Base-by-base conservation (phyloP, 2,329 filamentous ascomycete genomes). In the Aspergillus aculeatinus region DNA sequence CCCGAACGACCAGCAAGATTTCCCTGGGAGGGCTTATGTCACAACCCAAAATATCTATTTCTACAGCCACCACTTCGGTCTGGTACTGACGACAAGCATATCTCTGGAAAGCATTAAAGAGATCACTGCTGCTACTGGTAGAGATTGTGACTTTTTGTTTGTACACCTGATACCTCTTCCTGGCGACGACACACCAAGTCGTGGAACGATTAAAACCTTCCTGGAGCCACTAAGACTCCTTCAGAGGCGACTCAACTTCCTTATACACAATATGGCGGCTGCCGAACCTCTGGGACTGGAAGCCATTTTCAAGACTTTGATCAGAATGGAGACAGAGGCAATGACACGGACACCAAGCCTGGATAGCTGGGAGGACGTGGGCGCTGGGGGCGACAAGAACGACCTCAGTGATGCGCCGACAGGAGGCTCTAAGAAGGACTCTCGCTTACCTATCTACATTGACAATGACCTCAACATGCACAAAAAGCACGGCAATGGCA, bases 111-210 rank as follows among this genome's bases (percentile, higher is more conserved):
- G 85, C 21, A 91, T 99, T 59, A 87, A 87, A 9, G 95, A 98
- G 75, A 91, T 98, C 48, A 97, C 92, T 25, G 91, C 91, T 42
- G 92, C 92, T 2, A 89, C 92, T 12, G 95, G 95, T 21, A 89
- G 89, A 72, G 92, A 97, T 68, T 96, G 92, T 71, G 95, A 99
- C 76, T 96, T 93, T 73, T 84, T 98, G 31, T 96, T 92, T 73
- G 77, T 99, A 44, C 93, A 97, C 70, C 83, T 89, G 56, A 87
- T 89, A 68, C 83, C 88, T 52, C 80, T 80, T 48, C 84, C 84
- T 57, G 85, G 86, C 60, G 85, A 83, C 61, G 82, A 83, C 48
- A 87, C 85, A 12, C 88, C 88, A 51, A 87, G 88, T 3, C 84
- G 91, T 55, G 85, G 98, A 60, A 94, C 91, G 0, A 86, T 99